phyloP scores from a whole-genome alignment of 768 basidiomycete genomes.

The Serendipita vermifera region DNA sequence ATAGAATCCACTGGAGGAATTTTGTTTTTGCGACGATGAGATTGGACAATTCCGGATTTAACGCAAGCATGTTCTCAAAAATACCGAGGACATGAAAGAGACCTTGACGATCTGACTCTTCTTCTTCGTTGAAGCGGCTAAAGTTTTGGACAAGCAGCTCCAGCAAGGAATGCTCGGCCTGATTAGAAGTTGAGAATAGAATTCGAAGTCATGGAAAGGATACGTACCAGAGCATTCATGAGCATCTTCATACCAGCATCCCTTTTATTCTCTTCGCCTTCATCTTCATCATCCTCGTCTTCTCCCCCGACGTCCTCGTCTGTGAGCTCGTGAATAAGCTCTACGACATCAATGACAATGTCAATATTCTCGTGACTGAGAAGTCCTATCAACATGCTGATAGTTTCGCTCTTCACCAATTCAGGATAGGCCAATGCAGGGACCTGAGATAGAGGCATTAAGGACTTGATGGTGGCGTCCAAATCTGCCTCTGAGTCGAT shows the following conservation, averaged over 20 bases:
- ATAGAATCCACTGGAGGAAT: conserved; percentile 65
- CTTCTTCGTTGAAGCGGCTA: conserved; percentile 71
- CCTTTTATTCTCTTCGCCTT: conserved; percentile 41
- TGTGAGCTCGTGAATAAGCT: conserved; percentile 84
- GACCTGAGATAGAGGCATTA: conserved; percentile 80
- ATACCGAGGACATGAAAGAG: conserved; percentile 92
- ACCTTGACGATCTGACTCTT: conserved; percentile 85
- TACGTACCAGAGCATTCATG: conserved; percentile 60
- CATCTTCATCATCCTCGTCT: conserved; percentile 42
- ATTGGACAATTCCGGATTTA: conserved; percentile 63
- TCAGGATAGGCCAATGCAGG: conserved; percentile 81
- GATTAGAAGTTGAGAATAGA: conserved; percentile 12
- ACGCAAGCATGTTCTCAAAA: conserved; percentile 84
- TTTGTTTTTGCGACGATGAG: conserved; percentile 61
- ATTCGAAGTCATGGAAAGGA: conserved; percentile 8
- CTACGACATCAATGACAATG: conserved; percentile 91
- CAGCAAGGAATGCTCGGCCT: conserved; percentile 74
- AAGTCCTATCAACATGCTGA: conserved; percentile 63
- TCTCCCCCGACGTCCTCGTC: conserved; percentile 91
- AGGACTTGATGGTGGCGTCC: conserved; percentile 69
- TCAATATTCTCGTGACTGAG: conserved; percentile 94
- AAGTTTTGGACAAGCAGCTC: conserved; percentile 88
- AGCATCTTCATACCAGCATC: conserved; percentile 62
- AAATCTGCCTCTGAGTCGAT: conserved; percentile 98
- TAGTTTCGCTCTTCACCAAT: conserved; percentile 60